Percentiles rank a stretch among this genome's conserved stretches.
Conservation (phyloP, 2,329 filamentous ascomycete genomes). For the Podosphaera aphanis region DNA sequence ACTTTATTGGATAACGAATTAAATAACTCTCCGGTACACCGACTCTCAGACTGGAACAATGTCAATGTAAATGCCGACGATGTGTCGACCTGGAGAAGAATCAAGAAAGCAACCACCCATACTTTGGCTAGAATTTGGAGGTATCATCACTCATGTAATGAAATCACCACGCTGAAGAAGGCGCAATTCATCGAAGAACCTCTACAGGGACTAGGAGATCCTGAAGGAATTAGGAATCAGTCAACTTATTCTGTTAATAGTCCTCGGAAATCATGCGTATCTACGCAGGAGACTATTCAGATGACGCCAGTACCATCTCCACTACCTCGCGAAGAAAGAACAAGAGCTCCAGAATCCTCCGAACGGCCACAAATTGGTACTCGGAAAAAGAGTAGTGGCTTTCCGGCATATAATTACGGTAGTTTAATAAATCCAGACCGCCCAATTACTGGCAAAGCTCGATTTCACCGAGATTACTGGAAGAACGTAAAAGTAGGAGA, state of each 20-base stretch:
- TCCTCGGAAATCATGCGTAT: slow-evolving; percentile 25
- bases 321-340: slow-evolving; percentile 23
- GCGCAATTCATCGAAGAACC: not conserved
- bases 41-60: slow-evolving; percentile 70
- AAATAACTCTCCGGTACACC: slow-evolving; percentile 88
- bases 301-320: slow-evolving; percentile 91
- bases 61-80: slow-evolving; percentile 80
- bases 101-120: slow-evolving; percentile 61
- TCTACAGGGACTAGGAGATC: slow-evolving; percentile 33
- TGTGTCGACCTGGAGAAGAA: slow-evolving; percentile 59
- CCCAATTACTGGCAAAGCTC: slow-evolving; percentile 42
- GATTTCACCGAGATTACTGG: slow-evolving; percentile 86
- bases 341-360: slow-evolving; percentile 12
- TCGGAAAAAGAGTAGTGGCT: slow-evolving; percentile 18
- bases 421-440: slow-evolving; percentile 52
- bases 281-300: slow-evolving; percentile 51
- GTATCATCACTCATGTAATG: not conserved
- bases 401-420: slow-evolving; percentile 28
- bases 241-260: slow-evolving; percentile 14
- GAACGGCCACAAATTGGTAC: slow-evolving; percentile 18
- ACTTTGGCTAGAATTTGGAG: slow-evolving; percentile 15
- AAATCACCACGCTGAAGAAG: not conserved
- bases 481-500: slow-evolving; percentile 90
- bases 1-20: slow-evolving; percentile 79
- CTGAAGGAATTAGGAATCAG: slow-evolving; percentile 19